Conservation (phyloP, 2,329 filamentous ascomycete genomes). For the Orbilia javanica region DNA sequence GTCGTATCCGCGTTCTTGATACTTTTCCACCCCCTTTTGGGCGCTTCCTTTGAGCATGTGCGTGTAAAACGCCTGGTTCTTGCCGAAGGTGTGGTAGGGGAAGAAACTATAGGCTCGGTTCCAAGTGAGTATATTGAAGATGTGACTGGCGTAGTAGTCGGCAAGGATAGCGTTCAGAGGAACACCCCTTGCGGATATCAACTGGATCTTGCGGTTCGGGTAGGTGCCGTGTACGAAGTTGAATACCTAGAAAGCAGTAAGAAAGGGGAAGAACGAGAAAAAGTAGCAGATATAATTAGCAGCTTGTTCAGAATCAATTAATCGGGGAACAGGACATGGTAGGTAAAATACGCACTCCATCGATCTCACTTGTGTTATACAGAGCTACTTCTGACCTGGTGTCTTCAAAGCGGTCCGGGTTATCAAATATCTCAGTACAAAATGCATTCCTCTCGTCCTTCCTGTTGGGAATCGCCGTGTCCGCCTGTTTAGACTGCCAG, state of each 20-base stretch:
- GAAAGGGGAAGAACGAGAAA: no score
- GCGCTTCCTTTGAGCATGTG: not conserved
- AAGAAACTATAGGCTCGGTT: conserved; percentile 49
- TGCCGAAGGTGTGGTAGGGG: conserved; percentile 46
- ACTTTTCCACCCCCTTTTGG: conserved; percentile 19
- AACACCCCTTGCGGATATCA: conserved; percentile 17
- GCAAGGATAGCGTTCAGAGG: conserved; percentile 32
- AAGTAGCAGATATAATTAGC: not conserved
- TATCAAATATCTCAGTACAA: not conserved
- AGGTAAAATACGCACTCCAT: conserved; percentile 16
- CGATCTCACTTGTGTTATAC: conserved; percentile 8
- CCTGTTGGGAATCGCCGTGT: not conserved
- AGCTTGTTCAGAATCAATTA: not conserved
- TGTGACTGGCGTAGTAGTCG: conserved; percentile 52
- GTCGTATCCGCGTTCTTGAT: conserved; percentile 24
- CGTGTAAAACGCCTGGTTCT: conserved; percentile 29
- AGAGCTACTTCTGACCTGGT: not conserved
- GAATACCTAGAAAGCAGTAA: conserved; percentile 23
- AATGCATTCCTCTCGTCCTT: not conserved
- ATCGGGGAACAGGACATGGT: not conserved
- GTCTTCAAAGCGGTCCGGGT: not conserved
- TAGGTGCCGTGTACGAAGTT: conserved; percentile 27
- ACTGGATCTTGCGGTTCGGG: conserved; percentile 29
- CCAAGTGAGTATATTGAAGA: conserved; percentile 56
- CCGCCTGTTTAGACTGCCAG: conserved; percentile 31